Evolutionary conservation across 495 filamentous ascomycete genomes (phyloP).

Genomic region (Aspergillus coremiiformis): DNA sequence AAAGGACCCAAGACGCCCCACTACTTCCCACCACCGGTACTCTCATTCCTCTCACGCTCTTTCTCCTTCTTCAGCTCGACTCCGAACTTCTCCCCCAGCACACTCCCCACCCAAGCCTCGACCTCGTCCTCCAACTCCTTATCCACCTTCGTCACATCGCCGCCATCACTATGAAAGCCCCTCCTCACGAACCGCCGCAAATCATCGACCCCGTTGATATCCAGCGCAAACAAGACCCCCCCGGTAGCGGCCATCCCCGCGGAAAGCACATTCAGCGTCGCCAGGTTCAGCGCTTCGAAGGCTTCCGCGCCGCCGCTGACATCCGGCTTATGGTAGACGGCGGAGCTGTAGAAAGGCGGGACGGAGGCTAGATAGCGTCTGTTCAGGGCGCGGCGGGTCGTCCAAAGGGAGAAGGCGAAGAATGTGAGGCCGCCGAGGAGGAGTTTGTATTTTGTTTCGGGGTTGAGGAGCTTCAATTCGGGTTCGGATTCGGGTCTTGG

Average conservation of each 20-base stretch:
- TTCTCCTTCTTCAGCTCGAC: constrained; percentile 32
- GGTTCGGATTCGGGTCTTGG: not conserved
- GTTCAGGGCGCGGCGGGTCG: constrained; percentile 61
- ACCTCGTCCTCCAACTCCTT: constrained; percentile 59
- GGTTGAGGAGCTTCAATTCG: constrained; percentile 9
- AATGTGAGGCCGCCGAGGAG: constrained; percentile 69
- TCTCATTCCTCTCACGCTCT: constrained; percentile 16
- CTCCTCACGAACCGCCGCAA: constrained; percentile 48
- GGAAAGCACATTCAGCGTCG: constrained; percentile 70
- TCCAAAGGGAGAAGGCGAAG: constrained; percentile 55
- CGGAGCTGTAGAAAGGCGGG: constrained; percentile 61
- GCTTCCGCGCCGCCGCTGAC: constrained; percentile 57
- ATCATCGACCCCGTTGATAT: constrained; percentile 66
- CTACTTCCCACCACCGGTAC: constrained; percentile 9
- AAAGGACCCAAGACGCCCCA: no score
- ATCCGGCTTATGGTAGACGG: constrained; percentile 34
- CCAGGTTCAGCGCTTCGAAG: constrained; percentile 71
- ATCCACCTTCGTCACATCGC: constrained; percentile 24
- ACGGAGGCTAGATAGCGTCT: constrained; percentile 45
- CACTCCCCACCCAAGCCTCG: constrained; percentile 60
- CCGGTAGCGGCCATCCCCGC: constrained; percentile 63
- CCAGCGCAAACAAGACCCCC: constrained; percentile 59
- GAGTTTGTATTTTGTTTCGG: constrained; percentile 39
- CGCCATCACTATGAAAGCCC: constrained; percentile 38
- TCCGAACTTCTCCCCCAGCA: constrained; percentile 49